Percentiles rank a stretch among this genome's conserved stretches.
These are phyloP conservation scores for Quercus glauca DNA, from an alignment of 306 rosid species.

Conservation along the genomic window DNA sequence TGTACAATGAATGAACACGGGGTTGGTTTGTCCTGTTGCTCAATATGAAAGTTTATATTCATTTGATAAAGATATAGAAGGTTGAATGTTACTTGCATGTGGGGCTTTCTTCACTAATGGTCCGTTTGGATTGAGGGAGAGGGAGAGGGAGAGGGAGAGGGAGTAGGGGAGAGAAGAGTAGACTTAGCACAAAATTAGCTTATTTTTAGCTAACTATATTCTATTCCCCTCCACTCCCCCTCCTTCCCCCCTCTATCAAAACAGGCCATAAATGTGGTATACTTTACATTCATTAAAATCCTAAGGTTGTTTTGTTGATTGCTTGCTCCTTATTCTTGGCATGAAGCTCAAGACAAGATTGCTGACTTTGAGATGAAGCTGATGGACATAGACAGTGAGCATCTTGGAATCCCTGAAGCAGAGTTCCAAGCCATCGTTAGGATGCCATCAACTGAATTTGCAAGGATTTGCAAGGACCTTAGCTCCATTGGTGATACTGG, in stretches of 20 bases:
- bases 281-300: neutral
- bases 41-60: neutral
- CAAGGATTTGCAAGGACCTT: conserved; percentile 90
- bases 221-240: too few species aligned
- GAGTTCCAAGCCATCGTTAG: conserved; percentile 89
- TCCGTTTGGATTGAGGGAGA: too few species aligned
- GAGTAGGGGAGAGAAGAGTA: too few species aligned
- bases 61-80: neutral
- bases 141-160: too few species aligned
- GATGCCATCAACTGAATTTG: conserved; percentile 89
- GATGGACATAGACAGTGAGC: conserved; percentile 98
- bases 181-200: too few species aligned
- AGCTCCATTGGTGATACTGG: conserved; percentile 96
- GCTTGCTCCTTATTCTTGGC: neutral
- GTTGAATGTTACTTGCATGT: neutral
- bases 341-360: conserved; percentile 68
- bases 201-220: too few species aligned
- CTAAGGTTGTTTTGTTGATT: neutral
- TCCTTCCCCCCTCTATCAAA: too few species aligned
- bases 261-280: neutral
- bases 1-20: neutral
- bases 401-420: conserved; percentile 93
- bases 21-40: neutral
- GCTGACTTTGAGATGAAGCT: conserved; percentile 96
- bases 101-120: neutral